Conservation (phyloP, 2,329 filamentous ascomycete genomes). For the Aspergillus vadensis region DNA sequence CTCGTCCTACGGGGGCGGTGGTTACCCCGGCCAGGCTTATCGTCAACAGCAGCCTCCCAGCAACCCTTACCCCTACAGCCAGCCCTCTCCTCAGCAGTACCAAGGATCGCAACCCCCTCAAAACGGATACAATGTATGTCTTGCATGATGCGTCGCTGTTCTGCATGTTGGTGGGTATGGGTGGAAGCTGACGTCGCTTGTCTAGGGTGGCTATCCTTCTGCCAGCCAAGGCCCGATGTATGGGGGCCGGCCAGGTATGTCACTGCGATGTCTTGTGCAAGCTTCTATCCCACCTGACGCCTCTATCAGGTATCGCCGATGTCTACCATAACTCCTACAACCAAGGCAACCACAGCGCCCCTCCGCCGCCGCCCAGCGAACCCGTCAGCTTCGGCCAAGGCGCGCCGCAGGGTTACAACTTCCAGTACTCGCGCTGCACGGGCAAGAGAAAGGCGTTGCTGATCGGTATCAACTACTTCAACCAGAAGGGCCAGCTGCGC, state of each 20-base stretch:
- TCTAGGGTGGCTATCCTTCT: constrained; percentile 4
- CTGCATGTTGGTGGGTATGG: not conserved
- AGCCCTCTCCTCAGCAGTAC: constrained; percentile 47
- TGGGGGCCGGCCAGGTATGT: constrained; percentile 43
- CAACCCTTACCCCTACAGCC: constrained; percentile 46
- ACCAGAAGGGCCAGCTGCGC: constrained; percentile 82
- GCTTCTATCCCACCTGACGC: constrained; percentile 7
- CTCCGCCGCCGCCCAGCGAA: constrained; percentile 66
- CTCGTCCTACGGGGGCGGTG: constrained; percentile 35
- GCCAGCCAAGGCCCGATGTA: constrained; percentile 31
- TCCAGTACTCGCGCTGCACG: constrained; percentile 89
- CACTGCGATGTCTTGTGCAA: not conserved
- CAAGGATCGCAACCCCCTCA: constrained; percentile 31
- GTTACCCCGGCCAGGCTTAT: constrained; percentile 41
- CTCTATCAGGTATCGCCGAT: not conserved
- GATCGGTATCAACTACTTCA: constrained; percentile 96
- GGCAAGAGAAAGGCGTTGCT: constrained; percentile 85
- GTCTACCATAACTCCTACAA: constrained; percentile 56
- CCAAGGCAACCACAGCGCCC: constrained; percentile 56
- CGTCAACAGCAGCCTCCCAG: constrained; percentile 45
- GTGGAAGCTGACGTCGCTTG: constrained; percentile 18
- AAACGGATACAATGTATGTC: constrained; percentile 42
- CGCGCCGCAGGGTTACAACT: constrained; percentile 77
- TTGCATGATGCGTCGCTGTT: constrained; percentile 3
- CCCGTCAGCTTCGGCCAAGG: constrained; percentile 77